Percentiles rank a stretch among this genome's conserved stretches.
Evolutionary conservation across 306 rosid genomes (phyloP).

Genomic region (Alnus rubra): DNA sequence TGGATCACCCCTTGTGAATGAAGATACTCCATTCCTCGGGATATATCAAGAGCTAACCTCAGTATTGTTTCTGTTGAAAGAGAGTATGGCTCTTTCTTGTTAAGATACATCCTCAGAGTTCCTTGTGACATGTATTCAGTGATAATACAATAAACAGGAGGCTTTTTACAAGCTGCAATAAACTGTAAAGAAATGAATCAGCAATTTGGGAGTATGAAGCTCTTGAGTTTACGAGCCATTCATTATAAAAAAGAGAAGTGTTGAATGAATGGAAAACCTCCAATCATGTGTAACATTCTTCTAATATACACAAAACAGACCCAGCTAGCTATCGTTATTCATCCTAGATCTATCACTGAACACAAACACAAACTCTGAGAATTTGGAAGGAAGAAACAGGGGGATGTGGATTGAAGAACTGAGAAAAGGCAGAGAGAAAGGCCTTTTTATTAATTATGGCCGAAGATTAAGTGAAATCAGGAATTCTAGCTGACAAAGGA

Average conservation of each 20-base stretch:
- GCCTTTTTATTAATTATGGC: neutral
- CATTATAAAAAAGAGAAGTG: neutral
- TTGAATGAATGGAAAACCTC: neutral
- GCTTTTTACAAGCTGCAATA: constrained; percentile 96
- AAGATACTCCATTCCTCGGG: constrained; percentile 96
- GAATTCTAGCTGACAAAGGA: neutral
- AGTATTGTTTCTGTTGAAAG: constrained; percentile 84
- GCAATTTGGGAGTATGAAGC: neutral
- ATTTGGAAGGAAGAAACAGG: neutral
- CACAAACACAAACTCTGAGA: neutral
- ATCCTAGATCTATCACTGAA: neutral
- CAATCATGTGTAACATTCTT: too few species aligned
- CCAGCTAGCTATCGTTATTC: neutral
- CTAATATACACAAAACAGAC: neutral
- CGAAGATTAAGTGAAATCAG: neutral
- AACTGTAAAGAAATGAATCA: constrained; percentile 49
- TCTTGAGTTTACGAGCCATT: neutral
- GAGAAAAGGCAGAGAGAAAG: neutral
- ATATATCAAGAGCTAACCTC: constrained; percentile 94
- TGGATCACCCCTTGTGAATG: constrained; percentile 98
- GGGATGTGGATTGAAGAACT: neutral
- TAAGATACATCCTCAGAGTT: constrained; percentile 93
- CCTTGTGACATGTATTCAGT: constrained; percentile 99
- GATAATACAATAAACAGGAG: constrained; percentile 92
- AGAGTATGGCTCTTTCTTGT: constrained; percentile 97